phyloP scores from a whole-genome alignment of 768 basidiomycete genomes.

The Tulasnella sp. region DNA sequence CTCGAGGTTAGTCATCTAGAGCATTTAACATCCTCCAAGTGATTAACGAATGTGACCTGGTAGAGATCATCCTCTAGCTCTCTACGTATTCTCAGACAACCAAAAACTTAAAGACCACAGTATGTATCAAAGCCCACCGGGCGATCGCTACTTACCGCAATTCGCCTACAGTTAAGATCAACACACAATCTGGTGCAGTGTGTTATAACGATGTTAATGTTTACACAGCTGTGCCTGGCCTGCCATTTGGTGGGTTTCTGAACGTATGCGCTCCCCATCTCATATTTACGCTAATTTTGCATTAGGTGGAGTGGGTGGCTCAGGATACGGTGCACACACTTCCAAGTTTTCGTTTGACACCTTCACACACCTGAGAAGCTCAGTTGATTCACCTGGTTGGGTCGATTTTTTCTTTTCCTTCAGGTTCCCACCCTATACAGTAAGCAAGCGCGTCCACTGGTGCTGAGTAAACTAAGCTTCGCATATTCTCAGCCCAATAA shows the following conservation, averaged over 20 bases:
- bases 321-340: constrained; percentile 35
- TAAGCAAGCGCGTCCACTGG: too few species aligned
- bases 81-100: constrained; percentile 51
- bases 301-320: background rate
- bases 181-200: background rate
- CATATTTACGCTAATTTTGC: background rate
- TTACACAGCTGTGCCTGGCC: background rate
- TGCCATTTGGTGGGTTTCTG: background rate
- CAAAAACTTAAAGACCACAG: constrained; percentile 23
- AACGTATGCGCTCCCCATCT: background rate
- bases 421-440: constrained; percentile 23
- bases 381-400: constrained; percentile 33
- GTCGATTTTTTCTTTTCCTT: background rate
- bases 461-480: too few species aligned
- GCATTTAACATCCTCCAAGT: too few species aligned
- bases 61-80: constrained; percentile 46
- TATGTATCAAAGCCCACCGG: background rate
- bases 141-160: background rate
- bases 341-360: constrained; percentile 42
- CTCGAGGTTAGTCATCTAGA: too few species aligned
- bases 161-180: background rate
- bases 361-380: constrained; percentile 46
- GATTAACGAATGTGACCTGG: too few species aligned
- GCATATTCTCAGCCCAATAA: too few species aligned
- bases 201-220: background rate